Evolutionary conservation across 1,139 yeast genomes (phyloP).

Genomic region (Insectozyma bohioensis): DNA sequence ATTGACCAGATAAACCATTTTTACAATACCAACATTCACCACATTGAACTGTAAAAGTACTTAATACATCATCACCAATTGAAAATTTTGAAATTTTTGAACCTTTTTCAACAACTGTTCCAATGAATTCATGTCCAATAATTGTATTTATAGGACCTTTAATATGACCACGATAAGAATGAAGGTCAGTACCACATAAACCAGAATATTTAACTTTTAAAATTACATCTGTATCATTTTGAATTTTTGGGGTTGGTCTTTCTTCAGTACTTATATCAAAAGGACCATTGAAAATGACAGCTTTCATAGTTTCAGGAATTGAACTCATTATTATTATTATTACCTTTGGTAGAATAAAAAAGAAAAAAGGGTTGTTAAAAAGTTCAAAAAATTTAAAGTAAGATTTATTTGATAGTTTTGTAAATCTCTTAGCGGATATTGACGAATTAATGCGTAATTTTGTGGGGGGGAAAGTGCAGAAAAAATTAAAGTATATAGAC

Average conservation of each 20-base stretch:
- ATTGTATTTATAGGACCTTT: constrained; percentile 35
- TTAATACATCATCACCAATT: constrained; percentile 47
- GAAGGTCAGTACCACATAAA: constrained; percentile 63
- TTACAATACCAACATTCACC: constrained; percentile 56
- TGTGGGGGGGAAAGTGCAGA: constrained; percentile 5
- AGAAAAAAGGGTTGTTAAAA: neutral
- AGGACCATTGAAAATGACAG: constrained; percentile 57
- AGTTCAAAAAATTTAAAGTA: no score
- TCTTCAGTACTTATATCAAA: constrained; percentile 41
- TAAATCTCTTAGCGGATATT: no score
- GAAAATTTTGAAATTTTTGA: constrained; percentile 30
- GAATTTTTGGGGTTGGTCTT: constrained; percentile 45
- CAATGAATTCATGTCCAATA: constrained; percentile 54
- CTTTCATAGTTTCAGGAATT: constrained; percentile 43
- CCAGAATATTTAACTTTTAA: constrained; percentile 55
- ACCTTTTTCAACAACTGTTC: constrained; percentile 42
- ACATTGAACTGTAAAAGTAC: constrained; percentile 57
- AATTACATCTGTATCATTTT: constrained; percentile 46
- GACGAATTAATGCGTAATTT: neutral
- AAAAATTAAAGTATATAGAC: no score
- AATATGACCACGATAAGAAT: constrained; percentile 58
- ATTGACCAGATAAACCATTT: constrained; percentile 53
- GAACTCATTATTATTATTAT: no score
- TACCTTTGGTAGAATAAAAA: neutral
- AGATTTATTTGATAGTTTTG: no score